A percentile compares a stretch with the other conserved stretches of the same genome.
Conservation (phyloP, 192 early-diverging fungal genomes). For the Rhizophagus clarus region DNA sequence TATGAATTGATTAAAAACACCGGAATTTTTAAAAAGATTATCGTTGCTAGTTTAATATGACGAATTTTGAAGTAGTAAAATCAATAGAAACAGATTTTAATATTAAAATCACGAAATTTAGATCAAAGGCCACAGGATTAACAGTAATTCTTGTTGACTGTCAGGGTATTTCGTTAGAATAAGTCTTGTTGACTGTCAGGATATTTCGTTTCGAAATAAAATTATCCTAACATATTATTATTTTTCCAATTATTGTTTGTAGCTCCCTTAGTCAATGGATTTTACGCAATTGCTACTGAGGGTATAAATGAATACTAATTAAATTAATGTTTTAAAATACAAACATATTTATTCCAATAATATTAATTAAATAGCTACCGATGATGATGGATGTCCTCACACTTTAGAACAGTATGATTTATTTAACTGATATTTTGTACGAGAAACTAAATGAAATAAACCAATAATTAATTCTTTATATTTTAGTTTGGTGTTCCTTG, state of each 20-base stretch:
- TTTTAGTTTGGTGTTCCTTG: conserved; percentile 59
- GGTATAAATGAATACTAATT: conserved; percentile 34
- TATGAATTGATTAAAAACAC: too few species aligned
- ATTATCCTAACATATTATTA: not conserved
- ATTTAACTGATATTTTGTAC: not conserved
- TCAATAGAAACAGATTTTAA: conserved; percentile 49
- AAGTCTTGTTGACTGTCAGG: conserved; percentile 54
- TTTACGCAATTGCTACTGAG: conserved; percentile 60
- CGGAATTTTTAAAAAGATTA: too few species aligned
- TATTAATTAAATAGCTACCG: conserved; percentile 44
- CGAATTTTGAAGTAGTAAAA: conserved; percentile 48
- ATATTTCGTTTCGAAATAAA: conserved; percentile 29
- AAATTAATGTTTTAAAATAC: not conserved
- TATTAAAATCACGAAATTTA: conserved; percentile 53
- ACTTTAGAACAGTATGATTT: conserved; percentile 59
- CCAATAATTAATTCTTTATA: not conserved
- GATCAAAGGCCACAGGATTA: conserved; percentile 52
- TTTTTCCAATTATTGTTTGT: conserved; percentile 1
- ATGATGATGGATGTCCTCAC: conserved; percentile 63
- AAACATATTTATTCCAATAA: not conserved
- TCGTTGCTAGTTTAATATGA: too few species aligned
- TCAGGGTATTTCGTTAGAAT: conserved; percentile 50
- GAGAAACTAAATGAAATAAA: not conserved
- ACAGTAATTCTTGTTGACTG: conserved; percentile 54
- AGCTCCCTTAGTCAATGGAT: conserved; percentile 62